Percentiles rank a stretch among this genome's conserved stretches.
phyloP scores from a whole-genome alignment of 768 basidiomycete genomes.

The Phlebiopsis flavidoalba region DNA sequence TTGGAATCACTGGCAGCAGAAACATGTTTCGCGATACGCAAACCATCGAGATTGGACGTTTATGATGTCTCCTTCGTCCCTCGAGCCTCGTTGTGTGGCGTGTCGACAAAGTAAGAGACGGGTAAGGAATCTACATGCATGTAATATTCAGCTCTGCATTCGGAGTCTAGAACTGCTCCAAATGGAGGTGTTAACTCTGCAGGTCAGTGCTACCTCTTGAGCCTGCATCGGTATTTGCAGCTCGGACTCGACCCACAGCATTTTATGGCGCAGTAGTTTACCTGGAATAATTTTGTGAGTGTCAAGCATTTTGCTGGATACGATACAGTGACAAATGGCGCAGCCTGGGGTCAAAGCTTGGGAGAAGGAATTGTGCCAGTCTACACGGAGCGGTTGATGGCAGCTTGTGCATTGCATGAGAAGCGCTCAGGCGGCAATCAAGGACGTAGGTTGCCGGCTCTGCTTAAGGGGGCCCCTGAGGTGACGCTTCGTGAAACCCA shows the following conservation, averaged over 20 bases:
- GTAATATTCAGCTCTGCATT: neutral
- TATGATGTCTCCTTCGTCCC: no score
- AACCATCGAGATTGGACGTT: no score
- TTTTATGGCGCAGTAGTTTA: neutral
- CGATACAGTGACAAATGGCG: neutral
- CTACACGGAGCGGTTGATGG: neutral
- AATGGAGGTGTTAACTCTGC: neutral
- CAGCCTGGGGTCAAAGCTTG: neutral
- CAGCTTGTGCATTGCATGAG: neutral
- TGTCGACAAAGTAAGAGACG: no score
- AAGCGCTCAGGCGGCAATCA: neutral
- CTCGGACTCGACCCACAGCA: neutral
- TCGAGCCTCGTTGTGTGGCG: no score
- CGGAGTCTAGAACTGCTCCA: neutral
- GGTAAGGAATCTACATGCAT: neutral
- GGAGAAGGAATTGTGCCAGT: neutral
- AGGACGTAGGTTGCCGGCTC: neutral
- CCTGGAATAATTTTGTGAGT: neutral
- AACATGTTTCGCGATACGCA: no score
- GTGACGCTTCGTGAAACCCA: neutral
- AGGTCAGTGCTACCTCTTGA: neutral
- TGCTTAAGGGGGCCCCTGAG: neutral
- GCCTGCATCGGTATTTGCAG: neutral
- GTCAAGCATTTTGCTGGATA: neutral
- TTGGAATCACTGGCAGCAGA: no score